Percentiles rank a stretch among this genome's conserved stretches.
Evolutionary conservation across 106 monocot species (phyloP).

Genomic region (Agapanthus africanus): DNA sequence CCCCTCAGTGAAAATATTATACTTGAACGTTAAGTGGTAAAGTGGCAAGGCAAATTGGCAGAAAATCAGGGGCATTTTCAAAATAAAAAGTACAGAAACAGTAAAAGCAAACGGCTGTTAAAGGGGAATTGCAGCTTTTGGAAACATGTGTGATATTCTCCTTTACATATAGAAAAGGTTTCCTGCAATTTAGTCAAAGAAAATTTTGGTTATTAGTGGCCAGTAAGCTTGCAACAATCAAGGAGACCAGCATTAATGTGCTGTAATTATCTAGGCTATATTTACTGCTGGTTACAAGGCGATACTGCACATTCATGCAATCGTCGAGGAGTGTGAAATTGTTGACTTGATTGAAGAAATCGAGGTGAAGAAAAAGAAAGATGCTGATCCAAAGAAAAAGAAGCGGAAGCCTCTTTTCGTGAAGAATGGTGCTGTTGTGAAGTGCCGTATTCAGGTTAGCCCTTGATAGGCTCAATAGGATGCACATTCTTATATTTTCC

Average conservation of each 20-base stretch:
- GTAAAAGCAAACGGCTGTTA: too few species aligned
- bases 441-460: constrained; percentile 78
- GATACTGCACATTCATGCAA: constrained; percentile 78
- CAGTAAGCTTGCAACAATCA: constrained; percentile 1
- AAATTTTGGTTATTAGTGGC: too few species aligned
- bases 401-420: constrained; percentile 93
- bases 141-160: too few species aligned
- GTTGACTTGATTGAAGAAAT: constrained; percentile 92
- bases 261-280: constrained; percentile 52
- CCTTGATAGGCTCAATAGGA: neutral
- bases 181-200: too few species aligned
- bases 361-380: constrained; percentile 74
- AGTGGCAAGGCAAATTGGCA: too few species aligned
- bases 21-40: too few species aligned
- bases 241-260: neutral
- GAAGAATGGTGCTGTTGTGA: constrained; percentile 83
- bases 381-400: constrained; percentile 76
- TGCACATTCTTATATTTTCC: neutral
- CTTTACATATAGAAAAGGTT: too few species aligned
- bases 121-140: too few species aligned
- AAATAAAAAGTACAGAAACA: too few species aligned
- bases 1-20: too few species aligned
- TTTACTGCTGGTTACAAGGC: constrained; percentile 99
- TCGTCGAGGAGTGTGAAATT: constrained; percentile 97
- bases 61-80: too few species aligned